phyloP scores from a whole-genome alignment of 352 stramenopile species.

The Pythium pyrilobum region DNA sequence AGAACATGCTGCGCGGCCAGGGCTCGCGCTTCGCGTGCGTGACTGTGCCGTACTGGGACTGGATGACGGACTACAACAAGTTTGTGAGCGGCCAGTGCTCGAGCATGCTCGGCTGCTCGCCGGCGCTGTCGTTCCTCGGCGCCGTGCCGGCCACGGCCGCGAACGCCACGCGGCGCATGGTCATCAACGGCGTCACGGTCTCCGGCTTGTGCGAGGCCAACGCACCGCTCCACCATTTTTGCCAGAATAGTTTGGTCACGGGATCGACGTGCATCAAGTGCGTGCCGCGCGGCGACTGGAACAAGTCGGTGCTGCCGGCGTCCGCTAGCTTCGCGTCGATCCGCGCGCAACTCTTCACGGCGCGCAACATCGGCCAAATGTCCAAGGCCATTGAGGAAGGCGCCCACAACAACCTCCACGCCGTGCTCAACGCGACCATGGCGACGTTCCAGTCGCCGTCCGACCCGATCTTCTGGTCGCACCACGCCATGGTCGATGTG shows the following conservation, averaged over 20 bases:
- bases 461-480: constrained; percentile 75
- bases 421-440: constrained; percentile 41
- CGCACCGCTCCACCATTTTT: constrained; percentile 50
- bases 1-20: constrained; percentile 79
- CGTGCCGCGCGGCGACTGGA: constrained; percentile 47
- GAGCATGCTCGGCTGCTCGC: constrained; percentile 40
- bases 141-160: constrained; percentile 10
- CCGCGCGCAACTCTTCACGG: constrained; percentile 41
- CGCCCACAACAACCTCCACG: constrained; percentile 60
- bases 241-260: constrained; percentile 23
- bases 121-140: constrained; percentile 34
- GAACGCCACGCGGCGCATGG: background rate
- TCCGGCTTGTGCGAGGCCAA: constrained; percentile 31
- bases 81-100: constrained; percentile 31
- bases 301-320: constrained; percentile 18
- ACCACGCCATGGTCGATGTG: constrained; percentile 60
- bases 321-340: constrained; percentile 40
- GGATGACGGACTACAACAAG: constrained; percentile 41
- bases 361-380: constrained; percentile 49
- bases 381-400: constrained; percentile 36
- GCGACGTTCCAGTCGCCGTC: constrained; percentile 36
- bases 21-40: constrained; percentile 49
- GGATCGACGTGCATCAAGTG: constrained; percentile 30
- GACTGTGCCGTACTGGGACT: constrained; percentile 82
- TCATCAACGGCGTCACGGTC: constrained; percentile 41